Percentiles rank a stretch among this genome's conserved stretches.
phyloP scores from a whole-genome alignment of 805 yeast species.

The Tetrapisispora namnaoensis region DNA sequence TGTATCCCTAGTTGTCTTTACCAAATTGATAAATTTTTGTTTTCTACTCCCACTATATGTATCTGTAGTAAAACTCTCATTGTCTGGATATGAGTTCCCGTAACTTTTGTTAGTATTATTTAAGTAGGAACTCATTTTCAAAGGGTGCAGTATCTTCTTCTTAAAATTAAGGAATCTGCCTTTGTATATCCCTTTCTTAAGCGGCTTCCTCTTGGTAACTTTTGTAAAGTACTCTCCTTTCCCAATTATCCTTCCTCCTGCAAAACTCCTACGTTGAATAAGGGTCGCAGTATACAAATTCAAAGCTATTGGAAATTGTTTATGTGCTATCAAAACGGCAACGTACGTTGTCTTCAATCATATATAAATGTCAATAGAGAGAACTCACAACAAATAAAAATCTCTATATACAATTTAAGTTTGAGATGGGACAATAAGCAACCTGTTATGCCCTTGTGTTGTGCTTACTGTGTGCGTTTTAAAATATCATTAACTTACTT shows the following conservation, averaged over 20 bases:
- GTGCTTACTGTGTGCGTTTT: too few species aligned
- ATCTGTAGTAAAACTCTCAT: not conserved
- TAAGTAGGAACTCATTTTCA: not conserved
- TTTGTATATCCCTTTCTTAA: not conserved
- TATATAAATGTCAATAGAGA: not conserved
- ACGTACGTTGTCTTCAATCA: not conserved
- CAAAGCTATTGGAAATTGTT: not conserved
- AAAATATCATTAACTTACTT: too few species aligned
- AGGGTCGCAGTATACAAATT: not conserved
- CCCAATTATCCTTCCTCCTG: not conserved
- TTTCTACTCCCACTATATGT: slow-evolving; percentile 24
- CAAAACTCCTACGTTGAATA: not conserved
- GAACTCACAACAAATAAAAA: not conserved
- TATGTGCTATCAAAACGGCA: not conserved
- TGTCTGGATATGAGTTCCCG: not conserved
- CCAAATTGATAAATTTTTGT: slow-evolving; percentile 40
- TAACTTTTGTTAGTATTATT: not conserved
- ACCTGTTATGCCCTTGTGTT: too few species aligned
- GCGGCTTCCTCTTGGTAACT: not conserved
- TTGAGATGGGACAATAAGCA: not conserved
- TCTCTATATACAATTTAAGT: not conserved
- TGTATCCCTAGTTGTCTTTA: slow-evolving; percentile 46
- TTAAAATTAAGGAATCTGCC: not conserved
- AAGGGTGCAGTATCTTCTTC: not conserved
- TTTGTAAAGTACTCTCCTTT: not conserved